These are phyloP conservation scores for Anisodus tanguticus DNA, from an alignment of 257 asterid genomes.

Conservation along the genomic window DNA sequence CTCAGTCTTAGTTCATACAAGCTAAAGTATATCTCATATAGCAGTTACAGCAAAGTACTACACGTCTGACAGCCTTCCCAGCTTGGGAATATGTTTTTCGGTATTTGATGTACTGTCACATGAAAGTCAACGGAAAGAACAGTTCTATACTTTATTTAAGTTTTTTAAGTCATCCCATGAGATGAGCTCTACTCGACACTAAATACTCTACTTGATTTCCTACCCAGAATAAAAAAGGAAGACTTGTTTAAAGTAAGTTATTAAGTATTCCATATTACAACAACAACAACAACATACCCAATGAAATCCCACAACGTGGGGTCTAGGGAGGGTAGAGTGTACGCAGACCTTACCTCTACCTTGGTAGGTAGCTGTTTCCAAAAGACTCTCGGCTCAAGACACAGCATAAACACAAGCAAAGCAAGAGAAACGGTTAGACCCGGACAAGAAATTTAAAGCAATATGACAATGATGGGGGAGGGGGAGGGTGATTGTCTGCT, in stretches of 20 bases:
- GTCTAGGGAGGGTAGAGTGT: too few relatives aligned
- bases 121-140: background rate
- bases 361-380: too few relatives aligned
- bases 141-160: background rate
- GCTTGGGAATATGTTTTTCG: slow-evolving; percentile 6
- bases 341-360: too few relatives aligned
- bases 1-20: background rate
- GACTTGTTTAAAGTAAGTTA: background rate
- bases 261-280: background rate
- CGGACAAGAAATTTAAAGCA: too few relatives aligned
- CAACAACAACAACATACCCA: background rate
- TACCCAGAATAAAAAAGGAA: background rate
- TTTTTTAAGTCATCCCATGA: slow-evolving; percentile 6
- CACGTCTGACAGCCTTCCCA: slow-evolving; percentile 14
- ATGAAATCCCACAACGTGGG: too few relatives aligned
- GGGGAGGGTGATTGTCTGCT: background rate
- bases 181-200: slow-evolving; percentile 7
- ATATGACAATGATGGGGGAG: too few relatives aligned
- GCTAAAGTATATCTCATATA: background rate
- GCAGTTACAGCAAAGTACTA: slow-evolving; percentile 15
- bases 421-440: too few relatives aligned
- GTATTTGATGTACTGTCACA: slow-evolving; percentile 20
- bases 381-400: too few relatives aligned
- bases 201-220: slow-evolving; percentile 21
- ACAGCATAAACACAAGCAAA: too few relatives aligned